These are phyloP conservation scores for Tripterygium wilfordii DNA, from an alignment of 177 flowering plant species.

Conservation along the genomic window DNA sequence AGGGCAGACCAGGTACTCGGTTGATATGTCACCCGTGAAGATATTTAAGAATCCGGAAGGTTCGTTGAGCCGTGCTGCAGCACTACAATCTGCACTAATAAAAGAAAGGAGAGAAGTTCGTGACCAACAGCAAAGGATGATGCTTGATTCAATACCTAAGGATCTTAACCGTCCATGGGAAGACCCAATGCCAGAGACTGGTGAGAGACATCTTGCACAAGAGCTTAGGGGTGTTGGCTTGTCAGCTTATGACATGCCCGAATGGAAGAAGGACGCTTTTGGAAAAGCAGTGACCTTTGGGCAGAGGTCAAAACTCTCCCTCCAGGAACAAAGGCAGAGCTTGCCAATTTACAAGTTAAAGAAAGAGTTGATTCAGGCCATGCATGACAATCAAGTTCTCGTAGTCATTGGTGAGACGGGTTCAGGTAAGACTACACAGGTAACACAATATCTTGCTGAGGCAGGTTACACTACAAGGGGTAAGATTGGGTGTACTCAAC, in stretches of 20 bases:
- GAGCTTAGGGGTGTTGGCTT: conserved; percentile 95
- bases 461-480: conserved; percentile 87
- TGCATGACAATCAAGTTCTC: conserved; percentile 82
- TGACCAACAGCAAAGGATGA: conserved; percentile 89
- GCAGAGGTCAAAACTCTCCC: conserved; percentile 89
- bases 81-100: conserved; percentile 83
- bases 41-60: conserved; percentile 94
- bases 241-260: conserved; percentile 98
- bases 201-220: conserved; percentile 97
- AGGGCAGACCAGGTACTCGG: conserved; percentile 76
- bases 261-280: conserved; percentile 96
- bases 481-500: conserved; percentile 96
- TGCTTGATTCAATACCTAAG: conserved; percentile 96
- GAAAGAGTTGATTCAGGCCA: conserved; percentile 82
- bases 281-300: conserved; percentile 91
- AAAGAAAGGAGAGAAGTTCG: conserved; percentile 92
- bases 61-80: conserved; percentile 91
- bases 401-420: conserved; percentile 98
- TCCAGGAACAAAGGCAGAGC: too few relatives aligned
- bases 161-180: conserved; percentile 99
- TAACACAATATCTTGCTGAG: conserved; percentile 95
- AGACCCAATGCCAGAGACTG: conserved; percentile 98
- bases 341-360: conserved; percentile 85
- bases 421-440: too few relatives aligned
- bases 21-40: conserved; percentile 95